Evolutionary conservation across 176 grass and related monocot species (phyloP).

Genomic region (Aegilops bicornis): DNA sequence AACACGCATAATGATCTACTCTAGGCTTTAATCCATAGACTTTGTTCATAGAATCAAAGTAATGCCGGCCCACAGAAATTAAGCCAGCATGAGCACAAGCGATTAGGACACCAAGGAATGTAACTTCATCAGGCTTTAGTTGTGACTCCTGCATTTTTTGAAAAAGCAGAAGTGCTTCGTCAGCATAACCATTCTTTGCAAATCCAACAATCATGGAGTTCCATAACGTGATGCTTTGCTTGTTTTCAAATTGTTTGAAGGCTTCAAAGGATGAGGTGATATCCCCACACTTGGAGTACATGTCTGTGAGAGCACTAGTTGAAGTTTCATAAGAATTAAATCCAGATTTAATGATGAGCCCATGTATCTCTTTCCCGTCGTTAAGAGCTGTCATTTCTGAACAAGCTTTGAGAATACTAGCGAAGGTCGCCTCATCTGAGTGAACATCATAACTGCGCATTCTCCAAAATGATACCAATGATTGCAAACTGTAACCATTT

Average conservation of each 20-base stretch:
- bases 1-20: slow-evolving; percentile 65
- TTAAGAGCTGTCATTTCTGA: slow-evolving; percentile 44
- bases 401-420: slow-evolving; percentile 75
- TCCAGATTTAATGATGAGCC: slow-evolving; percentile 56
- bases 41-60: slow-evolving; percentile 55
- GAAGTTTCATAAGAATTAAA: slow-evolving; percentile 53
- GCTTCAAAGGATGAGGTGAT: slow-evolving; percentile 46
- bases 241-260: slow-evolving; percentile 58
- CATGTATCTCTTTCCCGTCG: slow-evolving; percentile 54
- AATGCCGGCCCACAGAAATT: slow-evolving; percentile 41
- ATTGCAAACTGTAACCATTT: slow-evolving; percentile 58
- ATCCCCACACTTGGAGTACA: slow-evolving; percentile 82
- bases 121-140: slow-evolving; percentile 58
- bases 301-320: slow-evolving; percentile 57
- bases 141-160: slow-evolving; percentile 49
- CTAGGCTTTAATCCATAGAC: slow-evolving; percentile 48
- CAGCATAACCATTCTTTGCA: slow-evolving; percentile 68
- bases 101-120: slow-evolving; percentile 66
- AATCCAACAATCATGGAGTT: slow-evolving; percentile 77
- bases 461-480: slow-evolving; percentile 58
- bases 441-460: slow-evolving; percentile 47
- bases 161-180: slow-evolving; percentile 55
- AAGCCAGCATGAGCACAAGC: slow-evolving; percentile 66
- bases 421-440: slow-evolving; percentile 59
- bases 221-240: slow-evolving; percentile 53